These are phyloP conservation scores for Cicer arietinum DNA, from an alignment of 306 rosid species.

Conservation along the genomic window DNA sequence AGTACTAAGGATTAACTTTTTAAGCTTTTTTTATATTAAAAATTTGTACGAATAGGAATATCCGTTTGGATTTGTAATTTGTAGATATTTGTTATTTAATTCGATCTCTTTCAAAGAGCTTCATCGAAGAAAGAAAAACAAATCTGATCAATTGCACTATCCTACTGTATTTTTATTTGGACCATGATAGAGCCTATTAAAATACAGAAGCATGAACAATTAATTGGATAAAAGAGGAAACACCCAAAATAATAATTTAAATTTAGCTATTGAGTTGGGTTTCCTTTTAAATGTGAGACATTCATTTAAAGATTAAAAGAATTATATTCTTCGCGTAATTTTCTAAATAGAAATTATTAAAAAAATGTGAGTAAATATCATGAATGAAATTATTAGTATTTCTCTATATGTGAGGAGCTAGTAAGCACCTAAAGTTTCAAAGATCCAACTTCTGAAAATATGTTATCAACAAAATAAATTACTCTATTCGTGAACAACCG, in stretches of 20 bases:
- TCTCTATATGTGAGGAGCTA: neutral
- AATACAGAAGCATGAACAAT: neutral
- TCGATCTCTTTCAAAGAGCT: neutral
- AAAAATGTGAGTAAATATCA: neutral
- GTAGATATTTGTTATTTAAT: slow-evolving; percentile 1
- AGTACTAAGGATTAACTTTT: slow-evolving; percentile 15
- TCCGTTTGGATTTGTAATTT: neutral
- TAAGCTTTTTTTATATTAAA: neutral
- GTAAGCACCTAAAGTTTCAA: slow-evolving; percentile 23
- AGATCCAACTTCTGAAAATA: slow-evolving; percentile 20
- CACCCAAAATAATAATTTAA: neutral
- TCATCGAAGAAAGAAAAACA: neutral
- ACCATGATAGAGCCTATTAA: neutral
- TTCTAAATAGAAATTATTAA: neutral
- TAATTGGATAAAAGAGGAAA: neutral
- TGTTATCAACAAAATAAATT: slow-evolving; percentile 20
- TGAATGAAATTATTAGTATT: no score
- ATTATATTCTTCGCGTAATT: neutral
- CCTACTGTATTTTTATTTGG: slow-evolving; percentile 5
- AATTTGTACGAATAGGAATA: neutral
- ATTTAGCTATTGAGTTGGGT: neutral
- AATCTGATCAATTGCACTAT: neutral
- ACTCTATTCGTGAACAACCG: slow-evolving; percentile 12
- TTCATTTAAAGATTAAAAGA: neutral
- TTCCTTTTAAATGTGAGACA: neutral